Conservation (phyloP, 2,329 filamentous ascomycete species). For the Fusarium mexicanum region DNA sequence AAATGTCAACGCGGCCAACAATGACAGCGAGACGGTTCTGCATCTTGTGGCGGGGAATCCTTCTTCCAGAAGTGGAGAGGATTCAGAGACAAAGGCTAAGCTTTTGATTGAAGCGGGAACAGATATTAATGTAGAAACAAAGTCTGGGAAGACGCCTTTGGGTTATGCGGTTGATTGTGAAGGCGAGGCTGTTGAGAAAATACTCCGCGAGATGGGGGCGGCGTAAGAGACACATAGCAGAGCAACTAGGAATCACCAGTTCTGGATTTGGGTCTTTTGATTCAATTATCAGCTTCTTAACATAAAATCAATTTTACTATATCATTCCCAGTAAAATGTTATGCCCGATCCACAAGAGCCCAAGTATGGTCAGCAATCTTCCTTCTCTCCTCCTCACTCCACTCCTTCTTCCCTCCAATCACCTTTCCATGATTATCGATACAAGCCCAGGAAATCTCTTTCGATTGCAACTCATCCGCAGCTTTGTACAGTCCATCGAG, state of each 20-base stretch:
- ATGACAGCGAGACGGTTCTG: background rate
- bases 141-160: background rate
- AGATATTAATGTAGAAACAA: background rate
- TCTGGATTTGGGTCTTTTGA: background rate
- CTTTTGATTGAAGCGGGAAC: background rate
- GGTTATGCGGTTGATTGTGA: background rate
- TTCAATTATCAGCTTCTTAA: no score
- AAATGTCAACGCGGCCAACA: background rate
- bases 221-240: background rate
- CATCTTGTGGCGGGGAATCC: background rate
- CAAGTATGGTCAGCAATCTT: slow-evolving; percentile 47
- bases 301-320: background rate
- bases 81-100: background rate
- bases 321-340: no score
- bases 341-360: background rate
- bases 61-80: accelerated
- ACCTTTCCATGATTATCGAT: slow-evolving; percentile 43
- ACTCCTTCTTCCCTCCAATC: slow-evolving; percentile 38
- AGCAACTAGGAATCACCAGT: background rate
- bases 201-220: background rate
- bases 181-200: background rate
- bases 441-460: slow-evolving; percentile 40
- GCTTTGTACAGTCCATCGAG: slow-evolving; percentile 35
- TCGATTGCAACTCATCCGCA: slow-evolving; percentile 15
- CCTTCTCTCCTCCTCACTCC: slow-evolving; percentile 42